A percentile compares a stretch with the other conserved stretches of the same genome.
These are phyloP conservation scores for Geranium incanum DNA, from an alignment of 441 rosid species.

Conservation along the genomic window DNA sequence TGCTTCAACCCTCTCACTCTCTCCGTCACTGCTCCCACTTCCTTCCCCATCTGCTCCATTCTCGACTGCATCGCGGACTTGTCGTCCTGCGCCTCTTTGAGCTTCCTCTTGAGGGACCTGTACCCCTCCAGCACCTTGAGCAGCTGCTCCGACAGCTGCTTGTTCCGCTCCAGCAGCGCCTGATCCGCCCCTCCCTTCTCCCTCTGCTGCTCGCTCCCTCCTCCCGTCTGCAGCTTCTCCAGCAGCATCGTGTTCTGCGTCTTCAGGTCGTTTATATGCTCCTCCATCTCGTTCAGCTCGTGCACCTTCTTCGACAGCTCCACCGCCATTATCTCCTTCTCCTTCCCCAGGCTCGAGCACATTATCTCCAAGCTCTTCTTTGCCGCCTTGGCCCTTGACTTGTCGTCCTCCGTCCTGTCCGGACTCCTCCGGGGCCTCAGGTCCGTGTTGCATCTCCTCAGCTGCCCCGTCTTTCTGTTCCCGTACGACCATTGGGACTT, in stretches of 20 bases:
- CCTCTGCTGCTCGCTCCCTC: not conserved
- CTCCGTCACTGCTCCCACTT: not conserved
- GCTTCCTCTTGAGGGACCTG: not conserved
- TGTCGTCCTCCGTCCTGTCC: conserved; percentile 31
- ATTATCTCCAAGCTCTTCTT: conserved; percentile 62
- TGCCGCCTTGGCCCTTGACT: conserved; percentile 43
- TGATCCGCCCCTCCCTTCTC: too few relatives aligned
- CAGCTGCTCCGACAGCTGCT: not conserved
- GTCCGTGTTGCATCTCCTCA: conserved; percentile 65
- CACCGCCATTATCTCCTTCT: conserved; percentile 63
- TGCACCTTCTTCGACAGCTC: conserved; percentile 61
- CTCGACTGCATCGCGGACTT: too few relatives aligned
- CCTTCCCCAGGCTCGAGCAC: conserved; percentile 81
- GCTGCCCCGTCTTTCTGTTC: conserved; percentile 40
- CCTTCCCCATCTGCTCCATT: too few relatives aligned
- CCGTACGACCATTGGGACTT: conserved; percentile 33
- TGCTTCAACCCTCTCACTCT: not conserved
- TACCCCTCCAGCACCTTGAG: not conserved
- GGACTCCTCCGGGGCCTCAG: conserved; percentile 40
- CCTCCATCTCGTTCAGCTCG: conserved; percentile 55
- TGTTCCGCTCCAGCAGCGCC: not conserved
- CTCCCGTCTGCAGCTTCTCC: conserved; percentile 40
- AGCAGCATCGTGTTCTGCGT: conserved; percentile 49
- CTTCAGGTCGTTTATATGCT: conserved; percentile 49
- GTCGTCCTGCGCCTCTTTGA: not conserved